These are phyloP conservation scores for Saururus chinensis DNA, from an alignment of 164 flowering plant species.

Conservation along the genomic window DNA sequence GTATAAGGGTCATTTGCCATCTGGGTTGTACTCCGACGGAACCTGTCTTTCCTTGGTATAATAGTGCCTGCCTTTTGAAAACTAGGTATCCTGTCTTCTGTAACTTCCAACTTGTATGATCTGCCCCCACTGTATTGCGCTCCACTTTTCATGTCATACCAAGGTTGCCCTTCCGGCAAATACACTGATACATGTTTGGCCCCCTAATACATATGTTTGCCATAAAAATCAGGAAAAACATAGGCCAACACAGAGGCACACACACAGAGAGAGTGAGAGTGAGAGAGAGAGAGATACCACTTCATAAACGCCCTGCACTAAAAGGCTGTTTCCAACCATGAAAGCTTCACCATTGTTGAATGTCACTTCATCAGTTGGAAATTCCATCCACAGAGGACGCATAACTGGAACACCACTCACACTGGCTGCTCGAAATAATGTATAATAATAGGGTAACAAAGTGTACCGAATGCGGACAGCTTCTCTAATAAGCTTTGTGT, in stretches of 20 bases:
- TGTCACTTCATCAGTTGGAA: constrained; percentile 80
- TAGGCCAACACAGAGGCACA: background rate
- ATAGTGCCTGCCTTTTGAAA: constrained; percentile 93
- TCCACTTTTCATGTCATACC: constrained; percentile 89
- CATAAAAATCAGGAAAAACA: too few relatives aligned
- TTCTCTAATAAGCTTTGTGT: constrained; percentile 71
- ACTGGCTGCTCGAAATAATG: constrained; percentile 85
- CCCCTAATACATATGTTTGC: constrained; percentile 35
- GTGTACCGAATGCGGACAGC: constrained; percentile 76
- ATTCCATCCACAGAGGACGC: constrained; percentile 99
- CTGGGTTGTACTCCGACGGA: constrained; percentile 88
- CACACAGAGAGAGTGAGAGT: background rate
- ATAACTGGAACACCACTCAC: constrained; percentile 71
- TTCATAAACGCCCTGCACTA: constrained; percentile 88
- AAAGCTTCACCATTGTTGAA: constrained; percentile 90
- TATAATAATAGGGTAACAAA: constrained; percentile 87
- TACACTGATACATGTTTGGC: constrained; percentile 78
- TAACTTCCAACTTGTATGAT: constrained; percentile 57
- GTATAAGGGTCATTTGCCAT: constrained; percentile 95
- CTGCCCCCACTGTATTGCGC: constrained; percentile 56
- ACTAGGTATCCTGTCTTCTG: constrained; percentile 72
- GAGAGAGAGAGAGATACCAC: constrained; percentile 32
- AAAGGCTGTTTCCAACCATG: constrained; percentile 83
- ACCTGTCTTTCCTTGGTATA: constrained; percentile 82
- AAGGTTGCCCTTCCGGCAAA: constrained; percentile 70